Base-by-base conservation (phyloP, 2,329 filamentous ascomycete species). In the Monosporascus sp. region DNA sequence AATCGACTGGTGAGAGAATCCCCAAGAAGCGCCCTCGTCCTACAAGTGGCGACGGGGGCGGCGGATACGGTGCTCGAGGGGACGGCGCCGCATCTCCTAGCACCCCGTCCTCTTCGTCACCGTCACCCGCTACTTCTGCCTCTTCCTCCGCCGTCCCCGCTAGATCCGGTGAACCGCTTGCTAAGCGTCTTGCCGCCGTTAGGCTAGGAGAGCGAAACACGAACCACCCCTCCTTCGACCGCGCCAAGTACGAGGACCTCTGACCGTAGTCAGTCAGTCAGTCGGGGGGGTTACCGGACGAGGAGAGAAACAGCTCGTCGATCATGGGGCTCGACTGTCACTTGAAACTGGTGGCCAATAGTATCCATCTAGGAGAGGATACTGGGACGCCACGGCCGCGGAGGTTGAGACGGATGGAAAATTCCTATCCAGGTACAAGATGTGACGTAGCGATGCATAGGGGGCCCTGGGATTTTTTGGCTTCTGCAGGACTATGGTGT, bases 1-100 rank as follows among this genome's bases (percentile, higher is more conserved):
- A 94, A 85, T 89, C 91, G 84, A 91, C 90, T 82, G 91, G 92
- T 96, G 92, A 96, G 89, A 87, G 87, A 84, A 84, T 87, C 83
- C 86, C 86, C 73, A 66, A 59, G 55, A 95, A 94, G 81, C 88
- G 84, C 68, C 72, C 69, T 68, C 75, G 74, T 66, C 69, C 71
- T 61, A 65, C 68, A 65, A 69, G 68, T 68, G 72, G 62, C 62
- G 64, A 67, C 58, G 64, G 61, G 60, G 63, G 55, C 43, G 31
- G 38, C 51, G 53, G 37, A 51, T 56, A 52, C 52, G 52, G 48
- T 58, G 53, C 57, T 60, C 63, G 60, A 62, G 58, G 56, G 58
- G 55, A 59, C 51, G 54, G 58, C 49, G 47, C 54, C 53, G 52
- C 55, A 51, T 44, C 55, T 47, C 53, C 56, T 46, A 50, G 44